These are phyloP conservation scores for Sclerotinia glacialis DNA, from an alignment of 2,329 filamentous ascomycete genomes.

Conservation along the genomic window DNA sequence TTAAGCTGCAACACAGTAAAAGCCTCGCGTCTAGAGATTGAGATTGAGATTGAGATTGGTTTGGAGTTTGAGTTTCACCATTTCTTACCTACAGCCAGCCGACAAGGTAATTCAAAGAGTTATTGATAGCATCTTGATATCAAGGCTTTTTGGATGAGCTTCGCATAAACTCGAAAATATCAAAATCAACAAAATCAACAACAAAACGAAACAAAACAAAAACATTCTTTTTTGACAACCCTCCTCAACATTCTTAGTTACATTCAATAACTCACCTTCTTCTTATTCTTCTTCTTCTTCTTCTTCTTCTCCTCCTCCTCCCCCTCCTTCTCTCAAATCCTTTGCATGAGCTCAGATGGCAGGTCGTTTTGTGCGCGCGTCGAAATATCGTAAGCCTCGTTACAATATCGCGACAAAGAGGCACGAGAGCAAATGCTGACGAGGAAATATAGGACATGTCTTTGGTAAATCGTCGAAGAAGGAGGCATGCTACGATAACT, in stretches of 20 bases:
- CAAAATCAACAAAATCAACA: slow-evolving; percentile 6
- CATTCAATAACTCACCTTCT: not conserved
- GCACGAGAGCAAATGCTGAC: slow-evolving; percentile 35
- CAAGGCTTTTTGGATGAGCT: slow-evolving; percentile 5
- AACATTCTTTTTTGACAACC: slow-evolving; percentile 19
- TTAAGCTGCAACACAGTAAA: not conserved
- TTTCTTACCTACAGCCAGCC: slow-evolving; percentile 2
- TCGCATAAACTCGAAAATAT: not conserved
- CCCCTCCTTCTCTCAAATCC: not conserved
- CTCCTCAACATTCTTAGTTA: slow-evolving; percentile 22
- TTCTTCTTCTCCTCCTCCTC: too few species aligned
- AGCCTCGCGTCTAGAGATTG: slow-evolving; percentile 9
- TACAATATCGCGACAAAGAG: slow-evolving; percentile 14
- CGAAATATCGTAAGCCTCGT: slow-evolving; percentile 63
- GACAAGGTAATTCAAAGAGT: not conserved
- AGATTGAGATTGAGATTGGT: not conserved
- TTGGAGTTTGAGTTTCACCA: slow-evolving; percentile 14
- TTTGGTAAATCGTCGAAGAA: slow-evolving; percentile 95
- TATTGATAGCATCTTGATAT: slow-evolving; percentile 4
- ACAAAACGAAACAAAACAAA: not conserved
- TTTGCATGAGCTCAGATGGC: slow-evolving; percentile 50
- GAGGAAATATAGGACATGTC: slow-evolving; percentile 77
- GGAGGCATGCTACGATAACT: slow-evolving; percentile 98
- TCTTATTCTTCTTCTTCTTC: not conserved
- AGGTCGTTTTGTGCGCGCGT: slow-evolving; percentile 69